Evolutionary conservation across 148 eudicot genomes (phyloP), one percentile per base, ranked within the genome.

Genomic region (Bassia scoparia): DNA sequence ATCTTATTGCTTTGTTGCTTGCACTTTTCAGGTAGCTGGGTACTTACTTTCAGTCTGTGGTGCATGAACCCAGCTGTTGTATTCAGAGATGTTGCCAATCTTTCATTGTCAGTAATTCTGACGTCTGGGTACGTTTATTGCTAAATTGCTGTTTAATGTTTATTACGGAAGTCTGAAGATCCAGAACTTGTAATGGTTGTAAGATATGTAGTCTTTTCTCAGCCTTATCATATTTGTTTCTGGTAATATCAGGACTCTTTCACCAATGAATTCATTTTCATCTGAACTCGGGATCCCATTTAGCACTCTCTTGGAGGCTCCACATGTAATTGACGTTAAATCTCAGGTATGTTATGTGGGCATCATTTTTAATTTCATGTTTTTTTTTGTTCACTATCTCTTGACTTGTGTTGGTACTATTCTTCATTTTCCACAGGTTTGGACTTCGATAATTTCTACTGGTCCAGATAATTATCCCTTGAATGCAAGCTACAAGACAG

Each of bases 11-110:
- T 38, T 12, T 55, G 77, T 33, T 80, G 81, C 84, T 83, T 82
- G 67, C 69, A 78, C 76, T 70, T 72, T 83, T 75, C 82, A 79
- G 89, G 87, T 71, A 80, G 69, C 61, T 88, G 91, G 97, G 82
- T 81, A 54, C 76, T 79, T 83, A 83, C 88, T 68, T 83, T 95
- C 71, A 89, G 89, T 81, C 76, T 95, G 79, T 92, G 96, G 96
- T 95, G 97, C 92, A 81, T 95, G 87, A 88, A 90, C 80, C 99
- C 99, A 78, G 89, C 94, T 77, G 90, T 95, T 69, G 91, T 92
- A 72, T 95, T 95, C 76, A 89, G 80, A 80, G 86, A 81, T 38
- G 84, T 95, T 75, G 85, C 97, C 64, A 87, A 88, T 68, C 78
- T 77, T 76, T 85, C 94, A 70, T 84, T 92, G 68, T 95, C 99